phyloP scores from a whole-genome alignment of 2,329 filamentous ascomycete genomes.

The Fusarium zealandicum region DNA sequence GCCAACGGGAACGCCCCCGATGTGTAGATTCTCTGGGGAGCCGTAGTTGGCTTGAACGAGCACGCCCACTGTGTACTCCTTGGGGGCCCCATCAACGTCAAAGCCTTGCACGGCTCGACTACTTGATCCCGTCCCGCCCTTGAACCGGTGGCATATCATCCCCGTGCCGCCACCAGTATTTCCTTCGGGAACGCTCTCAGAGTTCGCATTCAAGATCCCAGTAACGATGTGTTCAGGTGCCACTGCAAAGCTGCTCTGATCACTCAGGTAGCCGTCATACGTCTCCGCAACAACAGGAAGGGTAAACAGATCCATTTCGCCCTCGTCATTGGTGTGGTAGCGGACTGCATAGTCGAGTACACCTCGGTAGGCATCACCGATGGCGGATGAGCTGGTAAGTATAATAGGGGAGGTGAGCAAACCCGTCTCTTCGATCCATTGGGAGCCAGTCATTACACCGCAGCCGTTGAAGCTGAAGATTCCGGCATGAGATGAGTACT shows the following conservation, averaged over 20 bases:
- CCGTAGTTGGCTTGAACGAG: conserved; percentile 74
- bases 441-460: conserved; percentile 67
- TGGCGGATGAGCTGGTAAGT: conserved; percentile 64
- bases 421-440: conserved; percentile 69
- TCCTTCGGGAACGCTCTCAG: conserved; percentile 64
- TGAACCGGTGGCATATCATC: conserved; percentile 71
- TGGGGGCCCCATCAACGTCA: conserved; percentile 43
- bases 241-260: conserved; percentile 62
- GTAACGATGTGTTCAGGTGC: conserved; percentile 60
- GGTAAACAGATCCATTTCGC: conserved; percentile 60
- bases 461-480: conserved; percentile 69
- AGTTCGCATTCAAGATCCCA: conserved; percentile 59
- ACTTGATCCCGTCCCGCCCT: conserved; percentile 70
- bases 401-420: conserved; percentile 65
- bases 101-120: conserved; percentile 62
- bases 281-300: conserved; percentile 68
- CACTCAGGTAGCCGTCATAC: conserved; percentile 68
- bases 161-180: conserved; percentile 72
- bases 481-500: conserved; percentile 55
- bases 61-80: conserved; percentile 64
- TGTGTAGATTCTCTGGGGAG: conserved; percentile 59
- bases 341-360: conserved; percentile 63
- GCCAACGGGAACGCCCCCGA: conserved; percentile 69
- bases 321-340: conserved; percentile 52
- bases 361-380: conserved; percentile 66